Base-by-base conservation (phyloP, 345 rosid genomes). In the Cardiospermum halicacabum region DNA sequence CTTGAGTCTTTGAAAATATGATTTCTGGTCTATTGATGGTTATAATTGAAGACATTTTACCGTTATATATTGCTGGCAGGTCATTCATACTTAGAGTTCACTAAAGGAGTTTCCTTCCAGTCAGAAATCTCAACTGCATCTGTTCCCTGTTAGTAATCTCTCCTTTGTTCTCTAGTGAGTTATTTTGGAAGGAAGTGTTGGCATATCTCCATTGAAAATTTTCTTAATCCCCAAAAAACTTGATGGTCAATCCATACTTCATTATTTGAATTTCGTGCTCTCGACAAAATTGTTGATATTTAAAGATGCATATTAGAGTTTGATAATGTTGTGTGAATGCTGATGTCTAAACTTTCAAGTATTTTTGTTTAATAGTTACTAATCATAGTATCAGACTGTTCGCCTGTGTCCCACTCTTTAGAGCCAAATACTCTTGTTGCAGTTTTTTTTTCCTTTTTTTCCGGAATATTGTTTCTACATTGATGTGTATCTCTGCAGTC, bases 51-150 rank as follows among this genome's bases (percentile, higher is more conserved):
- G 61, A 11, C 37, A 34, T 31, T 54, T 66, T 16, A 56, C 69
- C 49, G 58, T 61, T 62, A 1, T 75, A 9, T 39, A 49, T 66
- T 66, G 60, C 53, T 58, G 69, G 68, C 83, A 92, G 98, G 97
- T 63, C 76, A 66, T 66, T 81, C 86, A 58, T 84, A 75, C 79
- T 67, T 93, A 56, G 96, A 93, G 71, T 90, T 93, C 73, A 79
- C 76, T 56, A 83, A 85, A 67, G 97, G 97, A 34, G 77, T 75
- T 6, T 83, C 98, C 22, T 93, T 93, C 75, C 80, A 63, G 73
- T 82, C 98, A 30, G 81, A 82, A 64, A 62, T 93, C 62, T 70
- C 85, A 19, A 81, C 83, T 2, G 62, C 78, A 55, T 53, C 84
- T 24, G 37, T 67, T 66, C 87, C 93, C 3, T 86, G 96, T 88